Evolutionary conservation across 129 eudicot genomes (phyloP).

Genomic region (Arctium lappa): DNA sequence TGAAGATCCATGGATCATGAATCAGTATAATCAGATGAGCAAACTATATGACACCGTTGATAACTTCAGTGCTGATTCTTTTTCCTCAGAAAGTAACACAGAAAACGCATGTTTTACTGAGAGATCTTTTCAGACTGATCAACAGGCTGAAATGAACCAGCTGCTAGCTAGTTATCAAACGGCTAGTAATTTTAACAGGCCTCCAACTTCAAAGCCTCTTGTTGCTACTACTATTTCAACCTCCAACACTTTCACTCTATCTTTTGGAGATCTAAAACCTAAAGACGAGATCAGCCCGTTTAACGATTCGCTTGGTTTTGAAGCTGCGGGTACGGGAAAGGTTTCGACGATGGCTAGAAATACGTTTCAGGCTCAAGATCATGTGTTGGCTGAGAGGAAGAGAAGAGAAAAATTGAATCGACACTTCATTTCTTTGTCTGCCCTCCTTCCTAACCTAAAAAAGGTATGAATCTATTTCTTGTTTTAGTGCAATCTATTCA

Average conservation of each 20-base stretch:
- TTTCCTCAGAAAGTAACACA: not conserved
- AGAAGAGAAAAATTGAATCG: conserved; percentile 22
- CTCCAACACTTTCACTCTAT: conserved; percentile 17
- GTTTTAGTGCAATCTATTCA: not conserved
- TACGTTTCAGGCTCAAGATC: not conserved
- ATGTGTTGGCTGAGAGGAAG: conserved; percentile 21
- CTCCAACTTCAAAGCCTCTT: not conserved
- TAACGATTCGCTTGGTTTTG: not conserved
- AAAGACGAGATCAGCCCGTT: not conserved
- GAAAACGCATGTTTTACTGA: not conserved
- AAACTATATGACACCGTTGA: not conserved
- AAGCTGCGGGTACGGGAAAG: not conserved
- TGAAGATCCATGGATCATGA: not conserved
- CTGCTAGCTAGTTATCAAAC: not conserved
- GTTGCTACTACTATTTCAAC: not conserved
- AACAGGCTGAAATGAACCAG: not conserved
- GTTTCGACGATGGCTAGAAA: not conserved
- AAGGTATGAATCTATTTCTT: conserved; percentile 1
- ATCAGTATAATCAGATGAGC: not conserved
- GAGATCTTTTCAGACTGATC: not conserved
- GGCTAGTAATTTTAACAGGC: not conserved
- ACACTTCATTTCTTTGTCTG: conserved; percentile 21
- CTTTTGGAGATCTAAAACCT: conserved; percentile 18
- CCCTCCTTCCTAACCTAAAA: conserved; percentile 31
- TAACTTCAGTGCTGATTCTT: not conserved